Evolutionary conservation across 192 early-diverging fungal genomes (phyloP), one percentile per base, ranked within the genome.

Genomic region (Backusella luteola): DNA sequence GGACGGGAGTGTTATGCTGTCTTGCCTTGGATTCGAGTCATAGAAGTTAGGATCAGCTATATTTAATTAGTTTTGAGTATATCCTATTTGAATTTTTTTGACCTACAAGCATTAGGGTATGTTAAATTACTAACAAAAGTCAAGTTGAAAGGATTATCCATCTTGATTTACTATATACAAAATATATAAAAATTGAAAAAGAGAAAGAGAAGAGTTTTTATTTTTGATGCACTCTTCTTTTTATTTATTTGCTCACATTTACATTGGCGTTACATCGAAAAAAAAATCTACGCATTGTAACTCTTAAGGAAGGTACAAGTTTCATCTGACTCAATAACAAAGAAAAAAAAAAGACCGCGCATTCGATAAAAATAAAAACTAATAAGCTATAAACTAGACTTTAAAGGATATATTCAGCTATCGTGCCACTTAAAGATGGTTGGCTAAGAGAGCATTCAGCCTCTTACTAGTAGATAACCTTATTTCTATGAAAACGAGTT

Each of bases 191-290:
- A 56, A 53, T 21, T 21, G 21, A 56, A 21, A 9, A 56, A 56
- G 21, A 21, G 53, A 56, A 21, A 56, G 53, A 53, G 23, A 53
- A 21, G n/a, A n/a, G n/a, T 2, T 56, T 56, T 56, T 56, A 8
- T 23, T 53, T 21, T 53, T n/a, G 36, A 2, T 9, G 0, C 15
- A 67, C 6, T 32, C 17, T 67, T 38, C 32, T 29, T n/a, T 38
- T 21, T 44, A 36, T n/a, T 69, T 69, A 21, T 69, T 69, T 69
- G 21, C 35, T 69, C 35, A 69, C n/a, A 69, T 69, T 69, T 69
- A 69, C 67, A 69, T 69, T 34, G 14, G 17, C 23, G 32, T 67
- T n/a, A 69, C 34, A 69, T 34, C 35, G 32, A 67, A 67, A 66
- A 67, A 29, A 67, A 67, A 66, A 67, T 68, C 32, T 68, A 68